Evolutionary conservation across 345 rosid genomes (phyloP).

Genomic region (Salix purpurea): DNA sequence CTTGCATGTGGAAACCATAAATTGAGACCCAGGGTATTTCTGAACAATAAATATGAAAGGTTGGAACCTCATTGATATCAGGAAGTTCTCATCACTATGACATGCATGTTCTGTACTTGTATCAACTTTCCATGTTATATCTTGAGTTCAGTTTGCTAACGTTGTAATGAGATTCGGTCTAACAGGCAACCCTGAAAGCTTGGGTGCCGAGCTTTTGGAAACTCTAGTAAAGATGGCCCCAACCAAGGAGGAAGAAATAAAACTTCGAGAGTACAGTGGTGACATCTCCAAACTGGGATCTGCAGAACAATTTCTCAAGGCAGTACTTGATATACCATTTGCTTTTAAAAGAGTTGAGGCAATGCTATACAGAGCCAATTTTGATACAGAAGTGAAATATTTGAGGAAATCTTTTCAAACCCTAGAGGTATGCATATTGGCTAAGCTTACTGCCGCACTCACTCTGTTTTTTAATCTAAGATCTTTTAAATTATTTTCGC

Average conservation of each 20-base stretch:
- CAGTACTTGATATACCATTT: conserved; percentile 81
- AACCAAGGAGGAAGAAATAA: conserved; percentile 94
- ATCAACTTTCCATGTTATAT: background rate
- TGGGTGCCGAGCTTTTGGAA: conserved; percentile 90
- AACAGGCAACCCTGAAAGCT: conserved; percentile 82
- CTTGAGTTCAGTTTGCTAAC: conserved; percentile 3
- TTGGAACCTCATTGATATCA: background rate
- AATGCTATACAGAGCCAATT: conserved; percentile 93
- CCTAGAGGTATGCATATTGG: conserved; percentile 56
- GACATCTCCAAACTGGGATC: conserved; percentile 76
- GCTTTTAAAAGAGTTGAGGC: conserved; percentile 96
- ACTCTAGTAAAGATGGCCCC: conserved; percentile 98
- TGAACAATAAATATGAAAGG: background rate
- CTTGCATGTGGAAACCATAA: background rate
- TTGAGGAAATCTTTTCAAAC: conserved; percentile 80
- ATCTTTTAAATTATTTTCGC: background rate
- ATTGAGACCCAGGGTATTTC: background rate
- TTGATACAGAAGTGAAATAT: conserved; percentile 84
- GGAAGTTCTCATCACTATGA: background rate
- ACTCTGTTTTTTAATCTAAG: background rate
- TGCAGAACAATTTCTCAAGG: conserved; percentile 88
- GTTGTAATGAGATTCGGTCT: conserved; percentile 18
- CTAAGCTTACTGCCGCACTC: background rate
- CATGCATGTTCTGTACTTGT: background rate
- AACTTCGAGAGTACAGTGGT: conserved; percentile 73